phyloP scores from a whole-genome alignment of 257 asterid genomes.

The Henckelia pumila region DNA sequence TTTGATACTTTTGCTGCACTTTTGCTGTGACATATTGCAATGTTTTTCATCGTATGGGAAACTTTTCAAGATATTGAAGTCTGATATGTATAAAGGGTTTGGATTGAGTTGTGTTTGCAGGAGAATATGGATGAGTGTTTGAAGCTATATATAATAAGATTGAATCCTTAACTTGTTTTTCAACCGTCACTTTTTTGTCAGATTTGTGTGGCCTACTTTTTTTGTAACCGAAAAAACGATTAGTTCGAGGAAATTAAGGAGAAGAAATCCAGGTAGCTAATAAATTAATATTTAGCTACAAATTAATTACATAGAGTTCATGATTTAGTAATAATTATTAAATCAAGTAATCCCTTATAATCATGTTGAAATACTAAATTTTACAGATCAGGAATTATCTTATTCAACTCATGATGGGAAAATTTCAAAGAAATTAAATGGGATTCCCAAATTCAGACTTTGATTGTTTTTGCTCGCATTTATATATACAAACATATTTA shows the following conservation, averaged over 20 bases:
- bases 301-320: neutral
- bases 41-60: slow-evolving; percentile 49
- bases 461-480: too few species aligned
- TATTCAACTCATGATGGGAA: too few species aligned
- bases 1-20: slow-evolving; percentile 69
- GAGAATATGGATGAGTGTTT: neutral
- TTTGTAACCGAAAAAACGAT: slow-evolving; percentile 45
- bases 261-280: slow-evolving; percentile 26
- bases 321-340: too few species aligned
- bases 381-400: too few species aligned
- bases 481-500: too few species aligned
- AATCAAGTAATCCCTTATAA: too few species aligned
- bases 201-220: slow-evolving; percentile 3
- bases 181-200: slow-evolving; percentile 29
- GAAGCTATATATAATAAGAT: neutral
- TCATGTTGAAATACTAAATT: too few species aligned
- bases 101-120: slow-evolving; percentile 7
- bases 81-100: neutral
- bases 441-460: too few species aligned
- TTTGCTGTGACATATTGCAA: slow-evolving; percentile 63
- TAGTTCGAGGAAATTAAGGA: slow-evolving; percentile 11
- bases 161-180: too few species aligned
- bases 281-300: too few species aligned
- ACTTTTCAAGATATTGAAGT: neutral
- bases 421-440: too few species aligned